Evolutionary conservation across 225 moss, liverwort and hornwort species (phyloP).

Genomic region (Bryoerythrophyllum caledonicum): DNA sequence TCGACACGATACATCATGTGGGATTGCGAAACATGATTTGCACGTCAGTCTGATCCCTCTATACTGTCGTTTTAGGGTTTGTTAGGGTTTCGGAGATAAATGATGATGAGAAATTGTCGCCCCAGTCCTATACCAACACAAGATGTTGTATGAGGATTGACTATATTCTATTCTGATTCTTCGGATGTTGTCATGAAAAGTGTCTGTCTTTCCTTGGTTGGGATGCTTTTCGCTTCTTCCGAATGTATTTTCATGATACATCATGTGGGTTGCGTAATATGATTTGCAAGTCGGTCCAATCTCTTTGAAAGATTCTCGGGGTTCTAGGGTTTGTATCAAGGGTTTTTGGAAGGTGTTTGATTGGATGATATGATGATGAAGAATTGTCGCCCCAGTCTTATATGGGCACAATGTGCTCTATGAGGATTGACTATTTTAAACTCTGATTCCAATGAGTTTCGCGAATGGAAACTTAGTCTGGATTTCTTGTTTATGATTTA

Average conservation of each 20-base stretch:
- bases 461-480: no score
- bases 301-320: not conserved
- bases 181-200: not conserved
- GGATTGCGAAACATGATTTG: not conserved
- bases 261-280: no score
- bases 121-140: constrained; percentile 52
- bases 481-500: not conserved
- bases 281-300: no score
- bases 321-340: not conserved
- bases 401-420: constrained; percentile 2
- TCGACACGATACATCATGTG: not conserved
- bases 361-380: constrained; percentile 41
- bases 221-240: not conserved
- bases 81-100: not conserved
- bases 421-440: not conserved
- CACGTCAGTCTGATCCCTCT: not conserved
- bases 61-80: not conserved
- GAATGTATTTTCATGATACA: not conserved
- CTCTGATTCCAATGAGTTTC: no score
- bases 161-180: not conserved
- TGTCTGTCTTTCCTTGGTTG: not conserved
- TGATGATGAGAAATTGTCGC: constrained; percentile 70
- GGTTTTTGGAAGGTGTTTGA: not conserved
- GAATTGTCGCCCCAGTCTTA: constrained; percentile 73
- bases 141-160: constrained; percentile 14